Base-by-base conservation (phyloP, 2,329 filamentous ascomycete species). In the Alternaria brassicae region DNA sequence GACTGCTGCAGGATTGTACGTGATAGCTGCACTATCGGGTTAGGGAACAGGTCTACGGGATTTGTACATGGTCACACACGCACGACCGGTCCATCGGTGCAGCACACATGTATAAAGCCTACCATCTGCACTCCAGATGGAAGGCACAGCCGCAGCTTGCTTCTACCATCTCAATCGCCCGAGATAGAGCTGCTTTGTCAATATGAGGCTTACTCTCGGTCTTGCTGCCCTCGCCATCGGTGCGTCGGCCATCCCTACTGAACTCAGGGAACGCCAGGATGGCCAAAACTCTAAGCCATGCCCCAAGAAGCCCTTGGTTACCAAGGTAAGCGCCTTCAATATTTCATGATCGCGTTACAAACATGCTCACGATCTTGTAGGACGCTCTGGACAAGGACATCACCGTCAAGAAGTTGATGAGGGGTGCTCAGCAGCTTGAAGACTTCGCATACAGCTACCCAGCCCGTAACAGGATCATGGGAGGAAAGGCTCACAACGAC, bases 371-470 rank as follows among this genome's bases (percentile, higher is more conserved):
- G 25, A 23, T 25, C 1, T 23, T 2, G 3, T 48, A 76, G 74
- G 65, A 66, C 30, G 63, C 62, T 40, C 72, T 77, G 25, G 66
- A 76, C 57, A 60, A 58, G 19, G 62, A 65, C 32, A 72, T 78
- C 56, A 72, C 60, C 7, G 52, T 49, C 6, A 60, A 72, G 21
- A 67, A 70, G 13, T 68, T 78, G 25, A 42, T 76, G 17, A 64
- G 63, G 19, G 72, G 74, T 32, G 63, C 74, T 4, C 60, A 76
- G 42, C 61, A 68, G 19, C 70, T 81, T 17, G 71, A 80, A 50
- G 67, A 73, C 55, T 72, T 79, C 32, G 79, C 79, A n/a, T 76
- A 79, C 55, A 68, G 69, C 28, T 76, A 75, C 21, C 67, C 72
- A 6, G 70, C 70, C 12, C 66, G 75, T 12, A 81, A 80, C 58